Conservation (phyloP, 495 filamentous ascomycete genomes). For the Niebla homalea region DNA sequence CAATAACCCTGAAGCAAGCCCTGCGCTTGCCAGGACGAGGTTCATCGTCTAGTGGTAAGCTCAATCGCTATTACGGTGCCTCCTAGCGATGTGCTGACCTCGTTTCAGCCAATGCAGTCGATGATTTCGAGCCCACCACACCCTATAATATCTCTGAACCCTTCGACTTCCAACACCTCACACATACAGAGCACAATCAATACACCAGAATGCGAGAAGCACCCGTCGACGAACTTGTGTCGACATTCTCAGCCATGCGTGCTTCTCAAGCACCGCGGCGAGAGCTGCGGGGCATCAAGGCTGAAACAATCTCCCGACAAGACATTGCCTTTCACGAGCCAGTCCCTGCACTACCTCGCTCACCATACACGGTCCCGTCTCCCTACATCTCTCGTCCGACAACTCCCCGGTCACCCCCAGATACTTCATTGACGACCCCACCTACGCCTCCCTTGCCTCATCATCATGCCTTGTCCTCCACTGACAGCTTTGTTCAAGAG, state of each 20-base stretch:
- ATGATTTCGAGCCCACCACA: background rate
- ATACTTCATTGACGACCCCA: background rate
- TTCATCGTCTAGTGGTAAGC: background rate
- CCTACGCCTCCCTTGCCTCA: too few relatives aligned
- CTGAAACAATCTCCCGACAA: constrained; percentile 50
- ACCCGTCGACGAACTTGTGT: constrained; percentile 47
- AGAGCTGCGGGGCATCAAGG: constrained; percentile 47
- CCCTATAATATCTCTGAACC: constrained; percentile 59
- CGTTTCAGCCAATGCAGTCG: too few relatives aligned
- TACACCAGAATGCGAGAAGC: constrained; percentile 44
- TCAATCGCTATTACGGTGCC: too few relatives aligned
- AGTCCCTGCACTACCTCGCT: constrained; percentile 5
- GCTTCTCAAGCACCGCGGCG: constrained; percentile 51
- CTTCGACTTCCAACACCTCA: constrained; percentile 80
- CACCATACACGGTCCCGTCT: background rate
- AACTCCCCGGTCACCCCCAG: background rate
- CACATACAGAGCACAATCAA: constrained; percentile 56
- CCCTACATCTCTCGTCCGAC: background rate
- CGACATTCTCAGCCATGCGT: constrained; percentile 53
- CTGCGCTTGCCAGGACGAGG: background rate
- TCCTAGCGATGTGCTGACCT: too few relatives aligned
- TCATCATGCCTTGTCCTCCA: too few relatives aligned
- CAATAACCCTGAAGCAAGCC: background rate
- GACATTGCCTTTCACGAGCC: constrained; percentile 42
- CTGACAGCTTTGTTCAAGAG: too few relatives aligned